Evolutionary conservation across 805 yeast species (phyloP), one percentile per base, ranked within the genome.

Genomic region (Ogataea allantospora): DNA sequence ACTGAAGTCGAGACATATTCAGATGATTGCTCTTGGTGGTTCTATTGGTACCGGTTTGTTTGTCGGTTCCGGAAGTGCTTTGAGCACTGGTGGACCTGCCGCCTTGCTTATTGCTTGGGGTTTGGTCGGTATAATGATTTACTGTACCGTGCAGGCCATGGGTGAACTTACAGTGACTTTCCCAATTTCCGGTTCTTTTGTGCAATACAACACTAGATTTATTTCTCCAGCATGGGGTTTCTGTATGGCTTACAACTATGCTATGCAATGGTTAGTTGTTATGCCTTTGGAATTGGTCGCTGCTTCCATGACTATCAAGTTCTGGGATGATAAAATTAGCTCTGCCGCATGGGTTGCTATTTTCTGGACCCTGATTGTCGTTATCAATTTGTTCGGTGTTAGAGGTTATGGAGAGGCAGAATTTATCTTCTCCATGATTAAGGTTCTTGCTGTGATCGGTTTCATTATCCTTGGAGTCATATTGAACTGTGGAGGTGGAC

Each of bases 11-110:
- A 70, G 89, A 54, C 91, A 85, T 57, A 62, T 85, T 48, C 79
- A 81, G 43, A 80, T 83, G 87, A 85, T 85, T 63, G 88, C 93
- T 34, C 68, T 85, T 44, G 93, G 91, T 48, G 89, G 91, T 28
- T 74, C 83, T 43, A 84, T 86, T 49, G 95, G 95, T 51, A 81
- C 91, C 7, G 95, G 93, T 54, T 67, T 87, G 35, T 78, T 87
- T 44, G 83, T 87, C 21, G 87, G 88, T 54, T 74, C 88, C 2
- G 85, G 86, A 43, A 60, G 70, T 12, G 73, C 85, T 2, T 62
- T 84, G 35, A 48, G 70, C 13, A 66, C 70, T 21, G 84, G 87
- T 57, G 93, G 93, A 18, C 91, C 93, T n/a, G 85, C 82, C 11
- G 73, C 81, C 27, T 59, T 82, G 25, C 70, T 82, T 35, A 75